Percentiles rank a stretch among this genome's conserved stretches.
phyloP scores from a whole-genome alignment of 345 rosid genomes.

The Camelina neglecta region DNA sequence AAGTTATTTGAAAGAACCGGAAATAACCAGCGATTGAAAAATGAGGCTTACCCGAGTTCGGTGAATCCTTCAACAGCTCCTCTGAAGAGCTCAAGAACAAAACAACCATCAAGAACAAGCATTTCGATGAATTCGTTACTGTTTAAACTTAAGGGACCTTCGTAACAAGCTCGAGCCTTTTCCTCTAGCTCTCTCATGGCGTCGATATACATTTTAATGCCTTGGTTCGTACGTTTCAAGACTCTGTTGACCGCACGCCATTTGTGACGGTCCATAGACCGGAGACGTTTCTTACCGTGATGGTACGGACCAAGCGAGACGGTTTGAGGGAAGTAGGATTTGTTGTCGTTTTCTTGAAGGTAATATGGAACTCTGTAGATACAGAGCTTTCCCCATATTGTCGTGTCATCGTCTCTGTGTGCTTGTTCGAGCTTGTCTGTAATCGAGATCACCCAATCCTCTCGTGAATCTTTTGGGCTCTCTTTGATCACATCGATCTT shows the following conservation, averaged over 20 bases:
- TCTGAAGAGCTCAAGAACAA: constrained; percentile 73
- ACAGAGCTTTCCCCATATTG: constrained; percentile 61
- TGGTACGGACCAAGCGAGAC: constrained; percentile 88
- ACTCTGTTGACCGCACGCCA: constrained; percentile 76
- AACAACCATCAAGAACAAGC: constrained; percentile 90
- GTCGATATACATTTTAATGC: constrained; percentile 61
- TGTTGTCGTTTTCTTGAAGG: constrained; percentile 65
- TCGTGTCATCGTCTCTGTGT: constrained; percentile 58
- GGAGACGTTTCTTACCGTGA: constrained; percentile 68
- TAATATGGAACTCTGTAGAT: constrained; percentile 44
- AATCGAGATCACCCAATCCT: constrained; percentile 76
- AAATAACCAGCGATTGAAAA: constrained; percentile 7
- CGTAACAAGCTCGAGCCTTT: constrained; percentile 68
- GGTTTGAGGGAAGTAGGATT: constrained; percentile 75
- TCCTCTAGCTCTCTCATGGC: constrained; percentile 72
- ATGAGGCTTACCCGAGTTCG: constrained; percentile 49
- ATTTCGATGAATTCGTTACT: constrained; percentile 82
- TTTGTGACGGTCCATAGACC: constrained; percentile 80
- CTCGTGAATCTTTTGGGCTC: constrained; percentile 42
- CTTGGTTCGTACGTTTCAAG: constrained; percentile 64
- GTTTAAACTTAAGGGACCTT: constrained; percentile 56
- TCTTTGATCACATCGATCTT: constrained; percentile 42
- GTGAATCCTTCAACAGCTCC: constrained; percentile 78
- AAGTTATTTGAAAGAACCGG: background rate
- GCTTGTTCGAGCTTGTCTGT: constrained; percentile 69